Percentiles rank a stretch among this genome's conserved stretches.
phyloP scores from a whole-genome alignment of 129 eudicot species.

The Tagetes patula region DNA sequence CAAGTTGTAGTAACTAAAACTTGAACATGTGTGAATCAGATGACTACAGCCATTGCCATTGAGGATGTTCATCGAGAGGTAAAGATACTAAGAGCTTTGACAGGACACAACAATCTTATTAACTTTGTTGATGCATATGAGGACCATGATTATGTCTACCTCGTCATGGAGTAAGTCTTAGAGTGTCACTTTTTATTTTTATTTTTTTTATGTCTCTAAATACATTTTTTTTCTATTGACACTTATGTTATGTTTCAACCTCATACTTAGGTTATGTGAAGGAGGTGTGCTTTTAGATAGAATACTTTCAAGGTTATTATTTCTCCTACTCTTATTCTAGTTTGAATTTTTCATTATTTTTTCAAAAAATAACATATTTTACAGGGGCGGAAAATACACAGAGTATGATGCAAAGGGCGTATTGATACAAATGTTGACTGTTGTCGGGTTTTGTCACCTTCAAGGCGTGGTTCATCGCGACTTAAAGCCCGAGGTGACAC shows the following conservation, averaged over 20 bases:
- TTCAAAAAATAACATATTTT: neutral
- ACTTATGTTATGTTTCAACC: neutral
- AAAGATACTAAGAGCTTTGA: constrained; percentile 33
- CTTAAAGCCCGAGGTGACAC: constrained; percentile 36
- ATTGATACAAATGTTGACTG: constrained; percentile 37
- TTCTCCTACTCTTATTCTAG: neutral
- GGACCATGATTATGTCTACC: constrained; percentile 38
- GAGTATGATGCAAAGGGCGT: constrained; percentile 38
- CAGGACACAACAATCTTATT: constrained; percentile 33
- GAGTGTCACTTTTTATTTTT: neutral
- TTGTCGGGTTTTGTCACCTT: constrained; percentile 39
- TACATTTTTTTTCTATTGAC: neutral
- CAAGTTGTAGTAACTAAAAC: constrained; percentile 4
- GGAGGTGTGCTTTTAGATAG: constrained; percentile 46
- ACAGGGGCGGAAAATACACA: constrained; percentile 36
- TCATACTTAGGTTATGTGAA: constrained; percentile 34
- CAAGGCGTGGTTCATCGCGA: constrained; percentile 48
- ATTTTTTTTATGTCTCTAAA: neutral
- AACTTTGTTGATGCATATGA: constrained; percentile 36
- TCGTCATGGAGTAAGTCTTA: constrained; percentile 38
- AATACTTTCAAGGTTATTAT: constrained; percentile 32
- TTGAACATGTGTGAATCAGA: constrained; percentile 18
- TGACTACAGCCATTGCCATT: constrained; percentile 43
- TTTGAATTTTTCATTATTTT: neutral
- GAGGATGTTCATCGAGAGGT: constrained; percentile 44